Evolutionary conservation across 257 asterid species (phyloP), one percentile per base, ranked within the genome.

Genomic region (Nicotiana paniculata): DNA sequence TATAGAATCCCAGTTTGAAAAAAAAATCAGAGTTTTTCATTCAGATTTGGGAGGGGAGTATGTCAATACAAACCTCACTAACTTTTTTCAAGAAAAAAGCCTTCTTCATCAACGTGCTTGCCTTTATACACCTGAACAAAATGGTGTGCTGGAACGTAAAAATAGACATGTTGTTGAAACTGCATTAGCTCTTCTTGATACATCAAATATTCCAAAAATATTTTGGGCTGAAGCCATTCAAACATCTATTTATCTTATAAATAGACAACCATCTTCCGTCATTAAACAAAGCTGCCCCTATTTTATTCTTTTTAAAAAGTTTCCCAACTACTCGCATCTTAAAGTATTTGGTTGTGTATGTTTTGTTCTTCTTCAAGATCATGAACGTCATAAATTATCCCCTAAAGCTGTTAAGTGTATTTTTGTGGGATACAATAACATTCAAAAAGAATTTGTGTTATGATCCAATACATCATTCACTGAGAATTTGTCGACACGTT

Each of bases 151-250:
- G 37, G 37, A 33, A 33, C 4, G 61, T 5, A 77, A 83, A 64
- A 65, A 77, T 17, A 79, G 24, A 32, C 80, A 83, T 65, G 80
- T 83, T 65, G 75, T 83, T 33, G 21, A 83, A 66, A 77, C 26
- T 30, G 80, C 74, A 4, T 12, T 78, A 65, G 58, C 83, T 78
- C 82, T 77, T 32, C 54, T 82, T 7, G 48, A 35, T 15, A 24
- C 61, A 43, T 75, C 82, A 58, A 6, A 30, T 62, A 15, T 82
- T 6, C 82, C 82, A 12, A 6, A 55, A 15, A n/a, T 17, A 39
- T 76, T 82, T 75, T 77, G 85, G 77, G 66, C 21, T 12, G 82
- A 76, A 48, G 82, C 77, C 10, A 48, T 63, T 6, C 67, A 46
- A 4, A 75, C 77, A 5, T 16, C 64, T 4, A 15, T 62, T 6